A percentile compares a stretch with the other conserved stretches of the same genome.
phyloP scores from a whole-genome alignment of 2,329 filamentous ascomycete species.

The Aspergillus viridinutans region DNA sequence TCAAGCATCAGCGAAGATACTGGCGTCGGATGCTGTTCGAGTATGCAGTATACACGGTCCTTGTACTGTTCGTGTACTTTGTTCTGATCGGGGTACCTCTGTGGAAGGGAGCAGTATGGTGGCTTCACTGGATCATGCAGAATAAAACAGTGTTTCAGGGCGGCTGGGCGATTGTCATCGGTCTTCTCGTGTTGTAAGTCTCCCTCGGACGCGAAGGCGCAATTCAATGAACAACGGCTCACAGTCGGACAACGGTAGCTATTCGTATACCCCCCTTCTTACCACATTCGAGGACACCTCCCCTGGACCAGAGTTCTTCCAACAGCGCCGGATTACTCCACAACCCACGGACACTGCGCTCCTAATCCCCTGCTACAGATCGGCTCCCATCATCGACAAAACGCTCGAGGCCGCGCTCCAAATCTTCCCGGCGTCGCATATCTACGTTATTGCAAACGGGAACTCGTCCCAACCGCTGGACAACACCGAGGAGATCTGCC shows the following conservation, averaged over 20 bases:
- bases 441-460: slow-evolving; percentile 49
- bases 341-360: slow-evolving; percentile 36
- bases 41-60: slow-evolving; percentile 34
- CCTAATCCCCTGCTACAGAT: slow-evolving; percentile 49
- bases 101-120: slow-evolving; percentile 45
- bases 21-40: slow-evolving; percentile 38
- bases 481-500: slow-evolving; percentile 46
- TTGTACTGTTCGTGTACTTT: slow-evolving; percentile 42
- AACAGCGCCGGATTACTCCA: slow-evolving; percentile 12
- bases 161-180: slow-evolving; percentile 40
- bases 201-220: too few species aligned
- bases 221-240: background rate
- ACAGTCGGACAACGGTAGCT: slow-evolving; percentile 12
- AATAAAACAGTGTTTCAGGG: slow-evolving; percentile 40
- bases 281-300: slow-evolving; percentile 32
- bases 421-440: slow-evolving; percentile 44
- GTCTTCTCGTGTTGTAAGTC: slow-evolving; percentile 34
- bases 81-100: slow-evolving; percentile 45
- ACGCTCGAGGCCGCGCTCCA: slow-evolving; percentile 45
- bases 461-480: slow-evolving; percentile 46
- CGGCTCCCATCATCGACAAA: slow-evolving; percentile 38
- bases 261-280: slow-evolving; percentile 28
- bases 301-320: slow-evolving; percentile 14
- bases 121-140: slow-evolving; percentile 40
- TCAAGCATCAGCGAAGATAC: slow-evolving; percentile 24